These are phyloP conservation scores for Hyphodiscus hymeniophilus DNA, from an alignment of 495 filamentous ascomycete species.

Conservation along the genomic window DNA sequence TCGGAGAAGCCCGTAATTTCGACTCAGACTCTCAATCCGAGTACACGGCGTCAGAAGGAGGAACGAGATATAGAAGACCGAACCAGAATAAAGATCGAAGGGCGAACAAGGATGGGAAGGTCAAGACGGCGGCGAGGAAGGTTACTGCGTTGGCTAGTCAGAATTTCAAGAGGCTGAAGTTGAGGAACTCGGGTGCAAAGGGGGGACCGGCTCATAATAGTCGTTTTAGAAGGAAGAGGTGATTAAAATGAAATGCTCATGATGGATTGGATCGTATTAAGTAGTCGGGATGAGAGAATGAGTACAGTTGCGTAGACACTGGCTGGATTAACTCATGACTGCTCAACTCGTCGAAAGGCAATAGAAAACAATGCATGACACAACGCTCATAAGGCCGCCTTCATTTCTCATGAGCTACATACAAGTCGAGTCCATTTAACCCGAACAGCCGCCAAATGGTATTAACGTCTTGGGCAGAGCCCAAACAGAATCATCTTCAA, in stretches of 20 bases:
- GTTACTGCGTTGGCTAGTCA: slow-evolving; percentile 67
- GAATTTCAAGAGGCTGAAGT: slow-evolving; percentile 78
- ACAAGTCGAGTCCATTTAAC: slow-evolving; percentile 1
- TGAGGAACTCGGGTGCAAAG: slow-evolving; percentile 52
- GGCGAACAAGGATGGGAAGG: slow-evolving; percentile 33
- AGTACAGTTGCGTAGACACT: neutral
- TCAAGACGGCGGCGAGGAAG: slow-evolving; percentile 52
- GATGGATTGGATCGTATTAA: neutral
- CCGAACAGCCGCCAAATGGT: slow-evolving; percentile 3
- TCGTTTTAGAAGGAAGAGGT: slow-evolving; percentile 39
- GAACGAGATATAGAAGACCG: slow-evolving; percentile 22
- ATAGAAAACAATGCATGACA: neutral
- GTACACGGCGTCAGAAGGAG: slow-evolving; percentile 19
- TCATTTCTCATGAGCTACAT: slow-evolving; percentile 1
- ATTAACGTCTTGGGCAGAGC: slow-evolving; percentile 14
- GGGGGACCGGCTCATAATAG: slow-evolving; percentile 39
- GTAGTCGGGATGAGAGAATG: neutral
- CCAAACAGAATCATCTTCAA: neutral
- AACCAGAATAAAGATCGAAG: slow-evolving; percentile 28
- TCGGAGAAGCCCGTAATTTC: slow-evolving; percentile 24
- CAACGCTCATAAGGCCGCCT: neutral
- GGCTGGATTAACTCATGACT: no score
- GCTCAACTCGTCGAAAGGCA: no score
- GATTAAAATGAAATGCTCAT: slow-evolving; percentile 33
- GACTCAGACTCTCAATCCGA: slow-evolving; percentile 31